Percentiles rank a stretch among this genome's conserved stretches.
phyloP scores from a whole-genome alignment of 202 grass and related monocot species.

The Setaria italica region DNA sequence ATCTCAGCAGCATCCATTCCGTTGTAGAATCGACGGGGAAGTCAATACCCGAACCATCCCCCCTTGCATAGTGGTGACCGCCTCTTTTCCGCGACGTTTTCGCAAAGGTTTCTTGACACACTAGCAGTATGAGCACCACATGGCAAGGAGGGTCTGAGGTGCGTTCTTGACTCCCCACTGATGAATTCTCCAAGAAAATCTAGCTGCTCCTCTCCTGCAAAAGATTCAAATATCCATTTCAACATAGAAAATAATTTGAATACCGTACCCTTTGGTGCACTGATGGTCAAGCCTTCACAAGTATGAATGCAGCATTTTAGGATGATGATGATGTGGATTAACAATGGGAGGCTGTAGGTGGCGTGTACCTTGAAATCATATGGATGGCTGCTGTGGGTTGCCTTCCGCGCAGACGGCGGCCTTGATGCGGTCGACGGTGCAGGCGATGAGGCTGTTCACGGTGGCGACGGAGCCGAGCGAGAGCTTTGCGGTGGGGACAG shows the following conservation, averaged over 20 bases:
- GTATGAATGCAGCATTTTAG: no score
- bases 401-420: conserved; percentile 67
- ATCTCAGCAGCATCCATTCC: conserved; percentile 36
- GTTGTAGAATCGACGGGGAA: conserved; percentile 48
- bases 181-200: conserved; percentile 32
- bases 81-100: background rate
- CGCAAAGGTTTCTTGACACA: conserved; percentile 22
- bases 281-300: no score
- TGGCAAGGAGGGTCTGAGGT: conserved; percentile 91
- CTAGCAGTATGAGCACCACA: conserved; percentile 62
- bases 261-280: background rate
- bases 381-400: conserved; percentile 36
- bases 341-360: background rate
- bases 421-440: conserved; percentile 88
- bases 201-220: conserved; percentile 39
- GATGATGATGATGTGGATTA: no score
- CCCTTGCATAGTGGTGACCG: conserved; percentile 83
- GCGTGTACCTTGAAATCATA: background rate
- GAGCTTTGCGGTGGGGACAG: conserved; percentile 82
- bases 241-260: background rate
- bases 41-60: conserved; percentile 99
- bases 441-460: conserved; percentile 90
- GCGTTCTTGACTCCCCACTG: conserved; percentile 93
- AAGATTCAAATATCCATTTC: background rate
- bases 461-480: conserved; percentile 85